A percentile compares a stretch with the other conserved stretches of the same genome.
phyloP scores from a whole-genome alignment of 2,329 filamentous ascomycete species.

The Herpotrichia juniperi region DNA sequence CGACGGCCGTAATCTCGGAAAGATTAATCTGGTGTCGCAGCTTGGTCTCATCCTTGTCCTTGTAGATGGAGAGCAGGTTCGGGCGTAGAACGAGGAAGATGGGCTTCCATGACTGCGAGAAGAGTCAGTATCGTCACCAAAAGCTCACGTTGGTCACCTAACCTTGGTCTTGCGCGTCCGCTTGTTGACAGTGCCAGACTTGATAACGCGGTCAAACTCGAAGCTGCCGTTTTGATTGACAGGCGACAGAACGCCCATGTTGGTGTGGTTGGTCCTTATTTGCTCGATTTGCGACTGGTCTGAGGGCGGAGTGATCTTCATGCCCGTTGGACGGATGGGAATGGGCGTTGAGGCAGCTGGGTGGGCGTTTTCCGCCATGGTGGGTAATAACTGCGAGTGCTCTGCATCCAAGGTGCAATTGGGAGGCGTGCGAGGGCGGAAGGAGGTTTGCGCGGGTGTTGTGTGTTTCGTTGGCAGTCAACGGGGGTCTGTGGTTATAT shows the following conservation, averaged over 20 bases:
- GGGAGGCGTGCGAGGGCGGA: constrained; percentile 4
- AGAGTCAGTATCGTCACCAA: constrained; percentile 13
- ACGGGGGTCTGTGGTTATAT: constrained; percentile 10
- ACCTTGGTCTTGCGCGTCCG: constrained; percentile 95
- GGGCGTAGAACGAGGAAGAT: constrained; percentile 89
- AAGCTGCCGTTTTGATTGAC: constrained; percentile 96
- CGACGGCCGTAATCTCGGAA: constrained; percentile 88
- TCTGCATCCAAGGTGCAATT: constrained; percentile 24
- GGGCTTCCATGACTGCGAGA: constrained; percentile 82
- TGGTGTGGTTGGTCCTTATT: constrained; percentile 23
- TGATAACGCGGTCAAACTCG: constrained; percentile 92
- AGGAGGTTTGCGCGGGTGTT: constrained; percentile 11
- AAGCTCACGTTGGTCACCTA: constrained; percentile 13
- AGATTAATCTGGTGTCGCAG: constrained; percentile 87
- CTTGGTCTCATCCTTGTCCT: constrained; percentile 86
- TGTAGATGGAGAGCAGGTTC: constrained; percentile 90
- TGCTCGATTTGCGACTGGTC: constrained; percentile 28
- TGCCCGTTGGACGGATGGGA: constrained; percentile 26
- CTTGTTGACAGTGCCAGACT: constrained; percentile 84
- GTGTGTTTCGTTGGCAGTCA: neutral
- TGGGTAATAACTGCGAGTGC: constrained; percentile 21
- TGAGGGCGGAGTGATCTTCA: constrained; percentile 31
- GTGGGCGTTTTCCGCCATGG: constrained; percentile 32
- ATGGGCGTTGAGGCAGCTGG: constrained; percentile 31
- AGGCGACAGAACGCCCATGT: constrained; percentile 74